phyloP scores from a whole-genome alignment of 768 basidiomycete genomes.

The Boletales sp. region DNA sequence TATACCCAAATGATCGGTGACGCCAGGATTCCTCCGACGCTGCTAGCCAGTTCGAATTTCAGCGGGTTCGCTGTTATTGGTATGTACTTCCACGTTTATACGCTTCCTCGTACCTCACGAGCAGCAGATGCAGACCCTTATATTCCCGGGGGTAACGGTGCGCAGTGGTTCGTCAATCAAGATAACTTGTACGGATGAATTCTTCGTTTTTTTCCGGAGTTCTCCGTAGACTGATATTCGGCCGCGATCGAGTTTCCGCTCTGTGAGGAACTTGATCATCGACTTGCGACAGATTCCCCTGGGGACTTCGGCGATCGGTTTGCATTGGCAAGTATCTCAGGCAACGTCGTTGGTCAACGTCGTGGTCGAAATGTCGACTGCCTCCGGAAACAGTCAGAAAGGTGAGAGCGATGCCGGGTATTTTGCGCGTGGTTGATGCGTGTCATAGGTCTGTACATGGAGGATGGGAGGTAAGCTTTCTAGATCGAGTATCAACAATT shows the following conservation, averaged over 20 bases:
- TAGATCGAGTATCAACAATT: neutral
- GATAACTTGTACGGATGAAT: conserved; percentile 21
- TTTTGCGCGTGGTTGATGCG: neutral
- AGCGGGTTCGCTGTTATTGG: conserved; percentile 73
- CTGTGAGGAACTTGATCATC: conserved; percentile 71
- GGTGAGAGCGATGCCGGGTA: conserved; percentile 36
- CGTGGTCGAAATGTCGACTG: conserved; percentile 67
- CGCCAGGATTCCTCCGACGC: conserved; percentile 60
- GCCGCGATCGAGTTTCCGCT: conserved; percentile 49
- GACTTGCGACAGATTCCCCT: conserved; percentile 59
- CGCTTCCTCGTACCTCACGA: neutral
- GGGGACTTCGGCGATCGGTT: conserved; percentile 52
- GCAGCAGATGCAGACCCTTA: conserved; percentile 69
- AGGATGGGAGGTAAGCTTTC: conserved; percentile 53
- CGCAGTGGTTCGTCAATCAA: conserved; percentile 22
- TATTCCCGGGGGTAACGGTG: conserved; percentile 46
- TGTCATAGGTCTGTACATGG: conserved; percentile 59
- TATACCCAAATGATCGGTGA: conserved; percentile 80
- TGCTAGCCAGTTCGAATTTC: conserved; percentile 60
- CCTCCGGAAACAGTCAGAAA: conserved; percentile 58
- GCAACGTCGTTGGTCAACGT: conserved; percentile 72
- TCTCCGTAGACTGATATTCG: neutral
- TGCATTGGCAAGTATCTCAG: conserved; percentile 84
- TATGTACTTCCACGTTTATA: conserved; percentile 19
- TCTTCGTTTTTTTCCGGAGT: neutral